phyloP scores from a whole-genome alignment of 2,329 filamentous ascomycete genomes.

The Calonectria leucothoes region DNA sequence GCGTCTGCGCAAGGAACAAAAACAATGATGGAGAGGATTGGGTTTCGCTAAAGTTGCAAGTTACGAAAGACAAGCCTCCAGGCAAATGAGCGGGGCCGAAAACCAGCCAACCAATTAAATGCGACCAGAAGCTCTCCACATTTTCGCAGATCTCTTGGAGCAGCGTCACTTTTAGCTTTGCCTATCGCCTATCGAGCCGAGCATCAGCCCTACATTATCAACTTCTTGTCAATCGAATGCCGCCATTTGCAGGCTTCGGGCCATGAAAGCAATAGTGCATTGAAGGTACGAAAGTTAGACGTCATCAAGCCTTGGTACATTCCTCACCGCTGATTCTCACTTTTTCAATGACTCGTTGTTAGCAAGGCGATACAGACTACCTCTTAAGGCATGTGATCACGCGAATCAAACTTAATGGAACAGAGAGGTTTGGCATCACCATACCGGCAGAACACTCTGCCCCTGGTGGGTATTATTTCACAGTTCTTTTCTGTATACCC shows the following conservation, averaged over 20 bases:
- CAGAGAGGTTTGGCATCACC: constrained; percentile 16
- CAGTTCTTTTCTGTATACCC: constrained; percentile 40
- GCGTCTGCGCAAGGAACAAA: not conserved
- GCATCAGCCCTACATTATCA: not conserved
- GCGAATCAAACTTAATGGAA: constrained; percentile 6
- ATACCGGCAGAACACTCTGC: constrained; percentile 12
- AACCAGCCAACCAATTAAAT: not conserved
- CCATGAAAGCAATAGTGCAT: no score
- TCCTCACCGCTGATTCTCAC: not conserved
- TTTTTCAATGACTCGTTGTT: not conserved
- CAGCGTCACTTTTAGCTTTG: not conserved
- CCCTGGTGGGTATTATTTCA: constrained; percentile 42
- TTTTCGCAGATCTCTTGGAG: not conserved
- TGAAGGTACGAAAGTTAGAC: not conserved
- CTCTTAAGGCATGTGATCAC: constrained; percentile 23
- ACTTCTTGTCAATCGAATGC: not conserved
- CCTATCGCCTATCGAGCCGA: not conserved
- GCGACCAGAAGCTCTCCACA: not conserved
- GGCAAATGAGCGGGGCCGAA: not conserved
- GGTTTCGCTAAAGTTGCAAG: not conserved
- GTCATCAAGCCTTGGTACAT: not conserved
- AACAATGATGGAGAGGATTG: constrained; percentile 6
- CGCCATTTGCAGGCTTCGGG: not conserved
- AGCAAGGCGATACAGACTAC: not conserved
- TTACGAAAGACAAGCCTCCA: constrained; percentile 18